These are phyloP conservation scores for Amaranthus palmeri DNA, from an alignment of 148 eudicot genomes.

Conservation along the genomic window DNA sequence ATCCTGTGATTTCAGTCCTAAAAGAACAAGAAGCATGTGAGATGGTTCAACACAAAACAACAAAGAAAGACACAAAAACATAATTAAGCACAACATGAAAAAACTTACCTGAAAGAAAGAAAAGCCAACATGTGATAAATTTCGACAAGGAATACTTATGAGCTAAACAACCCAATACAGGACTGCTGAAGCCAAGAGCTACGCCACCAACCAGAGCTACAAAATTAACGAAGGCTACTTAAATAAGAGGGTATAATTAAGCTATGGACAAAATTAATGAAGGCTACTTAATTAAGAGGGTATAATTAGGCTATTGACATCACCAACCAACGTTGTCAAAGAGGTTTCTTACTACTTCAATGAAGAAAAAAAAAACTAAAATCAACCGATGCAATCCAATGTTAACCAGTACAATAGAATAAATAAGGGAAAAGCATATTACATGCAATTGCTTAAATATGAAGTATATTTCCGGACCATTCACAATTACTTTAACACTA, in stretches of 20 bases:
- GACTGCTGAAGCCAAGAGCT: conserved; percentile 34
- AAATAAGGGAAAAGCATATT: background rate
- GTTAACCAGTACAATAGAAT: background rate
- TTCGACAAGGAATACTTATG: conserved; percentile 34
- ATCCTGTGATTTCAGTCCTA: conserved; percentile 40
- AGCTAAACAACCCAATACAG: conserved; percentile 37
- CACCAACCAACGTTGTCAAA: too few species aligned
- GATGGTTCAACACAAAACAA: conserved; percentile 11
- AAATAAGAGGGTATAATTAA: background rate
- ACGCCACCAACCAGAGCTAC: conserved; percentile 43
- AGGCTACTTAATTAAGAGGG: background rate
- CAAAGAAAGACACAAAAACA: conserved; percentile 7
- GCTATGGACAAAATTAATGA: background rate
- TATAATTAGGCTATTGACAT: too few species aligned
- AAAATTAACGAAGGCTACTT: conserved; percentile 8
- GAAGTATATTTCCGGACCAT: too few species aligned
- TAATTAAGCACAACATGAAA: conserved; percentile 1
- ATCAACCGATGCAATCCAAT: background rate
- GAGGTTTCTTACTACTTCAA: background rate
- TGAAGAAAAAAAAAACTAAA: background rate
- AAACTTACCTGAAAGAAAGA: conserved; percentile 38
- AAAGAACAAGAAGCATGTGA: conserved; percentile 15
- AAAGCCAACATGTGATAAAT: conserved; percentile 39
- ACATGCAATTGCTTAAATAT: background rate
- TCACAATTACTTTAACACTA: background rate